These are phyloP conservation scores for Blumeriella jaapii DNA, from an alignment of 2,329 filamentous ascomycete species.

Conservation along the genomic window DNA sequence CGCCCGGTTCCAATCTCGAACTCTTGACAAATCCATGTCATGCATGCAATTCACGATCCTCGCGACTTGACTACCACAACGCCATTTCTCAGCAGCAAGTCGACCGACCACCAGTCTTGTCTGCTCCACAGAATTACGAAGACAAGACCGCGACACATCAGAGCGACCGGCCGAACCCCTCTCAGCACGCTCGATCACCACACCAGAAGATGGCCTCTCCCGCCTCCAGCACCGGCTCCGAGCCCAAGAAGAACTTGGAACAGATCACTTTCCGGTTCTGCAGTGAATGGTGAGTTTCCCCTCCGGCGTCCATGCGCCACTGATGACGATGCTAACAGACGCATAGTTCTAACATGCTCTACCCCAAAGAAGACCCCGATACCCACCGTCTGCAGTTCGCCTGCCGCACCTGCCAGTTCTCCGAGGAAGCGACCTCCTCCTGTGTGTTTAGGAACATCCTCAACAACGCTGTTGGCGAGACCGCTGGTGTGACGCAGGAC, in stretches of 20 bases:
- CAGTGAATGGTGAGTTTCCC: conserved; percentile 65
- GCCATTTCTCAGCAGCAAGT: too few relatives aligned
- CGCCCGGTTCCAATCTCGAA: too few relatives aligned
- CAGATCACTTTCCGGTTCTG: conserved; percentile 97
- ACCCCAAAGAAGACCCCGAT: conserved; percentile 85
- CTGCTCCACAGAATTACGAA: too few relatives aligned
- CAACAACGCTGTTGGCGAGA: conserved; percentile 84
- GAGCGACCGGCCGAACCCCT: too few relatives aligned
- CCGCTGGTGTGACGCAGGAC: conserved; percentile 93
- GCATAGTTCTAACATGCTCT: conserved; percentile 82
- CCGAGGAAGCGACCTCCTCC: conserved; percentile 72
- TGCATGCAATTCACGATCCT: too few relatives aligned
- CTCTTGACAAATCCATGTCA: too few relatives aligned
- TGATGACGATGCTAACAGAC: conserved; percentile 13
- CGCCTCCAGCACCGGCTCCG: conserved; percentile 35
- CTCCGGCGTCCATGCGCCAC: conserved; percentile 9
- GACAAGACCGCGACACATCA: too few relatives aligned
- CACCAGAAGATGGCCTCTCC: conserved; percentile 43
- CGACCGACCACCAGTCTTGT: too few relatives aligned
- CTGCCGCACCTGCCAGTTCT: conserved; percentile 90
- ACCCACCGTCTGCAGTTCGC: conserved; percentile 83
- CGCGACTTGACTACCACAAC: too few relatives aligned
- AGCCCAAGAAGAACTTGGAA: conserved; percentile 43
- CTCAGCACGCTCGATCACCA: too few relatives aligned
- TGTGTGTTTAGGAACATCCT: conserved; percentile 95